These are phyloP conservation scores for Chlamydomonas applanata DNA, from an alignment of 139 green algal species.

Conservation along the genomic window DNA sequence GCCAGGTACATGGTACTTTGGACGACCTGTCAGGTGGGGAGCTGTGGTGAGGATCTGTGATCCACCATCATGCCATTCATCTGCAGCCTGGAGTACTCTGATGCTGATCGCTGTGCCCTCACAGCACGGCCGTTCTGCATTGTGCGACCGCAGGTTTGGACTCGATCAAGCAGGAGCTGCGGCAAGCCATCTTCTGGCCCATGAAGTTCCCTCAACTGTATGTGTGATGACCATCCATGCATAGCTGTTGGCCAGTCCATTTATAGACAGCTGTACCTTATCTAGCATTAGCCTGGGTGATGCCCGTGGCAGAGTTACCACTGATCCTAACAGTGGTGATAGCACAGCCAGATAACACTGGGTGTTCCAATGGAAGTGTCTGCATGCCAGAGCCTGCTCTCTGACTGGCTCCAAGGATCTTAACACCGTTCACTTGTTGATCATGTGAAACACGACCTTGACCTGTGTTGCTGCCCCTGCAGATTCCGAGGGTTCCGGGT, in stretches of 20 bases:
- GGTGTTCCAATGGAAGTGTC: background rate
- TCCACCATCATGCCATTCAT: background rate
- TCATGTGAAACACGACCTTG: background rate
- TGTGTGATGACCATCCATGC: too few species aligned
- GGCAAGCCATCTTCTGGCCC: conserved; percentile 53
- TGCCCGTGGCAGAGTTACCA: background rate
- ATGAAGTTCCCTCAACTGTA: conserved; percentile 49
- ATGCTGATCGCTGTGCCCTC: background rate
- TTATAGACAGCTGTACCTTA: background rate
- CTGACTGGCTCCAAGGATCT: background rate
- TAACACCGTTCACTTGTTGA: background rate
- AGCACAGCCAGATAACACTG: background rate
- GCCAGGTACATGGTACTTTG: conserved; percentile 3
- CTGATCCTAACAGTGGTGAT: background rate
- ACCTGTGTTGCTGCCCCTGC: background rate
- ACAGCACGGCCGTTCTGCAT: background rate
- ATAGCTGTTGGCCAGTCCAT: too few species aligned
- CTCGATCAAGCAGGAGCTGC: conserved; percentile 46
- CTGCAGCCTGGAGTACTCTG: background rate
- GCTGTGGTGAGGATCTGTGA: background rate
- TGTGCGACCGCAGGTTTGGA: conserved; percentile 14
- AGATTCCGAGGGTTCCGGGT: conserved; percentile 57
- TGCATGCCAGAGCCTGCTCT: background rate
- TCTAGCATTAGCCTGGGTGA: background rate
- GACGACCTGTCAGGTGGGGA: conserved; percentile 10